Conservation (phyloP, 306 rosid species). For the Parietaria judaica region DNA sequence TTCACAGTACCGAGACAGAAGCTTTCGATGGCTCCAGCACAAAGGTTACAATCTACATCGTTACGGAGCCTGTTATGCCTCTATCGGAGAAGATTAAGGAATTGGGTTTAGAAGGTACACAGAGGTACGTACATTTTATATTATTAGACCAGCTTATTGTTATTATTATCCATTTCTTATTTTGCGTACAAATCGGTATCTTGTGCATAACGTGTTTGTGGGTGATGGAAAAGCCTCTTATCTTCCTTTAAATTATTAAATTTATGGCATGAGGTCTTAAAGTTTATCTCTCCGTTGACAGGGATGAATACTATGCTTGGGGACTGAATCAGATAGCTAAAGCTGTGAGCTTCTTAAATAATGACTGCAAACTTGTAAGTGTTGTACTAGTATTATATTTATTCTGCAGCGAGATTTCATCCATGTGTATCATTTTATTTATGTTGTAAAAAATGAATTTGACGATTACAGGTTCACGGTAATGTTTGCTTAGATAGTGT, state of each 20-base stretch:
- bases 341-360: conserved; percentile 98
- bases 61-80: conserved; percentile 94
- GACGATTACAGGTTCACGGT: conserved; percentile 64
- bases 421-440: background rate
- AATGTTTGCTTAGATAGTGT: conserved; percentile 94
- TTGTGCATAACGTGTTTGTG: background rate
- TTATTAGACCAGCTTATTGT: background rate
- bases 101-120: conserved; percentile 77
- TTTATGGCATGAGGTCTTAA: background rate
- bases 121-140: conserved; percentile 48
- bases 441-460: conserved; percentile 17
- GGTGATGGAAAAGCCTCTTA: background rate
- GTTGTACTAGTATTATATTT: conserved; percentile 7
- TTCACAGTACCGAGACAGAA: conserved; percentile 84
- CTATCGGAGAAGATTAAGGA: conserved; percentile 78
- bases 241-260: background rate
- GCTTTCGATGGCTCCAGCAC: conserved; percentile 53
- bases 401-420: background rate
- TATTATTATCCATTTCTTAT: background rate
- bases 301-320: conserved; percentile 98
- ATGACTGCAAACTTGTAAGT: conserved; percentile 95
- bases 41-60: conserved; percentile 83
- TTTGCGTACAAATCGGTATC: background rate
- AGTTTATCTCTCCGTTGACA: conserved; percentile 20
- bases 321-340: conserved; percentile 89